Evolutionary conservation across 2,329 filamentous ascomycete genomes (phyloP).

Genomic region (Colletotrichum sojae): DNA sequence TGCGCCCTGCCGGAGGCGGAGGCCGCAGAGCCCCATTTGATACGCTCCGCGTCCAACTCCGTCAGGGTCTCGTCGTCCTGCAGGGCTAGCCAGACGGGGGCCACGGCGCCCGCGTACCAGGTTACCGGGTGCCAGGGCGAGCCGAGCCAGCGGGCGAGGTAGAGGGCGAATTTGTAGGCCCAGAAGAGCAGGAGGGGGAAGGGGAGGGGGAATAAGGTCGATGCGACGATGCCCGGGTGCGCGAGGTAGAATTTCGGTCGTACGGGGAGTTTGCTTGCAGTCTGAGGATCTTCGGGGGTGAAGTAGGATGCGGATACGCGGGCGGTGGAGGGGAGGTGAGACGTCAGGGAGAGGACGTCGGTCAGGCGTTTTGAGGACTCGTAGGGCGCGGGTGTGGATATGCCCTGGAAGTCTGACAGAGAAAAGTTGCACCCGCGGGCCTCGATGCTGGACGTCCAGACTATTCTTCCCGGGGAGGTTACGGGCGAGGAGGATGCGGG

Average conservation of each 20-base stretch:
- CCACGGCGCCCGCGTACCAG: slow-evolving; percentile 82
- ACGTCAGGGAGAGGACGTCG: slow-evolving; percentile 84
- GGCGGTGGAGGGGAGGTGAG: slow-evolving; percentile 73
- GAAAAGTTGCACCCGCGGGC: slow-evolving; percentile 69
- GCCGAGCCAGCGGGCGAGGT: slow-evolving; percentile 81
- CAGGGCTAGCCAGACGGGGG: slow-evolving; percentile 84
- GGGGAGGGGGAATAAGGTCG: slow-evolving; percentile 83
- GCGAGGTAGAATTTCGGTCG: slow-evolving; percentile 79
- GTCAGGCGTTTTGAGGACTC: slow-evolving; percentile 90
- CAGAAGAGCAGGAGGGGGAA: slow-evolving; percentile 77
- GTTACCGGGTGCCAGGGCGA: slow-evolving; percentile 89
- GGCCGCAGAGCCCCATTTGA: slow-evolving; percentile 89
- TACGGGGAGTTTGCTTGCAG: slow-evolving; percentile 44
- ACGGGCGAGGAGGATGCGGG: too few species aligned
- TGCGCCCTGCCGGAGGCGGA: slow-evolving; percentile 70
- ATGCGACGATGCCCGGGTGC: slow-evolving; percentile 90
- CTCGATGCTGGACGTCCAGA: slow-evolving; percentile 92
- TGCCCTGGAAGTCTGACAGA: slow-evolving; percentile 81
- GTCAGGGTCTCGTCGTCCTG: slow-evolving; percentile 75
- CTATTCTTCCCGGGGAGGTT: slow-evolving; percentile 72
- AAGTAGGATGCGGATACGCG: slow-evolving; percentile 72
- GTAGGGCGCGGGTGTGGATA: slow-evolving; percentile 77
- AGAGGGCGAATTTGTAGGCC: slow-evolving; percentile 77
- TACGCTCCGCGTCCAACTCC: slow-evolving; percentile 64
- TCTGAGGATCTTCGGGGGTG: slow-evolving; percentile 48